Base-by-base conservation (phyloP, 306 rosid genomes). In the Vigna mungo region DNA sequence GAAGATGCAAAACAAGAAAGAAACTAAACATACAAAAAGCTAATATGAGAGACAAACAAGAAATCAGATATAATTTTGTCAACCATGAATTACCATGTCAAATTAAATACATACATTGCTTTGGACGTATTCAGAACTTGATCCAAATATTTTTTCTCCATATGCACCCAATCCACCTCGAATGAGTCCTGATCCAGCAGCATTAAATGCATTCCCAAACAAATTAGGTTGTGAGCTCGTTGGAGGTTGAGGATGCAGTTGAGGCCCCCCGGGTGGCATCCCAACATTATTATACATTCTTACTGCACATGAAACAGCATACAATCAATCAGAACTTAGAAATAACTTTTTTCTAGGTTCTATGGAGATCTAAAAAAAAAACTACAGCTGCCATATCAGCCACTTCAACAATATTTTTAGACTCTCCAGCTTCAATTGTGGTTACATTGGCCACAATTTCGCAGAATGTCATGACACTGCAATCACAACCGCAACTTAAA, bases 141-240 rank as follows among this genome's bases (percentile, higher is more conserved):
- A 95, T 65, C 99, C 99, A n/a, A 95, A 83, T 44, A 92, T 90
- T 58, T 85, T 95, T 76, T 89, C 99, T 20, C 99, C 99, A 80
- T 95, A 95, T 8, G 99, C 97, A 82, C 97, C 97, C 84, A 90
- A 79, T 59, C 98, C 97, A 78, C 97, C 97, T 68, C 93, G 88
- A 78, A 95, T 95, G 56, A 95, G 94, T 64, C 99, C 99, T 1
- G 99, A 88, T 85, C 99, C 92, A 37, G 99, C 90, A 60, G 92
- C 97, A 81, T 92, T 89, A 78, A 95, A 95, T 49, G 97, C 85
- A 86, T 81, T 92, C 62, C 97, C 97, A 68, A 90, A 92, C 17
- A 96, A 96, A 78, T 82, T 92, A 36, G 69, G 68, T 16, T 61
- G 68, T 7, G 44, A 15, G 68, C 23, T 61, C 6, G 7, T 61